A percentile compares a stretch with the other conserved stretches of the same genome.
These are phyloP conservation scores for Elsinoe arachidis DNA, from an alignment of 2,329 filamentous ascomycete species.

Conservation along the genomic window DNA sequence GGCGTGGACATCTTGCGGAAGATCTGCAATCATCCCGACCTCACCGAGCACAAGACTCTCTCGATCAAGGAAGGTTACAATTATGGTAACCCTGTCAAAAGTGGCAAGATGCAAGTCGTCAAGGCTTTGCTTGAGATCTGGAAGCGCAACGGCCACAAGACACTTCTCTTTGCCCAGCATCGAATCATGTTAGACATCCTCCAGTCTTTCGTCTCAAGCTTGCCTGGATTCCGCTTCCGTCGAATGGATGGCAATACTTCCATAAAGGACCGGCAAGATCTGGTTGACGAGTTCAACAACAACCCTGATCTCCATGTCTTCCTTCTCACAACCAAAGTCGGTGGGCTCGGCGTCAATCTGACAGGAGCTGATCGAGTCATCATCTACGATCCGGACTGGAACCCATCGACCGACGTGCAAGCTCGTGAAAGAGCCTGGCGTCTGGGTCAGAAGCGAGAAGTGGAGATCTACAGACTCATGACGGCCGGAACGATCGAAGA, in stretches of 20 bases:
- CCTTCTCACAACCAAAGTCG: conserved; percentile 88
- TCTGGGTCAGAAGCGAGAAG: conserved; percentile 85
- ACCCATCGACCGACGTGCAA: conserved; percentile 91
- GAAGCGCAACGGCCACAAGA: conserved; percentile 90
- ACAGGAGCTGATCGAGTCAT: conserved; percentile 94
- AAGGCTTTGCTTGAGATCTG: conserved; percentile 80
- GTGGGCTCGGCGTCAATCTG: conserved; percentile 85
- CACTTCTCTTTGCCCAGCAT: conserved; percentile 84
- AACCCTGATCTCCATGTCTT: conserved; percentile 75
- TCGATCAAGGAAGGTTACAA: conserved; percentile 56
- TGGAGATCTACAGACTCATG: conserved; percentile 96
- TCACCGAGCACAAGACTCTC: conserved; percentile 58
- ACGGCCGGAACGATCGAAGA: conserved; percentile 96
- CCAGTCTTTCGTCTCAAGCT: conserved; percentile 63
- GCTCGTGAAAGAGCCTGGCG: conserved; percentile 94
- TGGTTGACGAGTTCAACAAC: conserved; percentile 90
- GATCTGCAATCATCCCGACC: conserved; percentile 94
- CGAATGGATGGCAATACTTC: conserved; percentile 92
- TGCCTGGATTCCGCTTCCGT: conserved; percentile 65
- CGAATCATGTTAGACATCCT: conserved; percentile 94
- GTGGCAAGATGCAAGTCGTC: conserved; percentile 93
- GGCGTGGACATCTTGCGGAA: conserved; percentile 90
- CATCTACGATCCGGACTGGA: conserved; percentile 98
- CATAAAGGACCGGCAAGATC: conserved; percentile 75
- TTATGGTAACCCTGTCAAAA: conserved; percentile 71